Percentiles rank a stretch among this genome's conserved stretches.
phyloP scores from a whole-genome alignment of 1,139 yeast genomes.

The Hemisphaericaspora subhashii region DNA sequence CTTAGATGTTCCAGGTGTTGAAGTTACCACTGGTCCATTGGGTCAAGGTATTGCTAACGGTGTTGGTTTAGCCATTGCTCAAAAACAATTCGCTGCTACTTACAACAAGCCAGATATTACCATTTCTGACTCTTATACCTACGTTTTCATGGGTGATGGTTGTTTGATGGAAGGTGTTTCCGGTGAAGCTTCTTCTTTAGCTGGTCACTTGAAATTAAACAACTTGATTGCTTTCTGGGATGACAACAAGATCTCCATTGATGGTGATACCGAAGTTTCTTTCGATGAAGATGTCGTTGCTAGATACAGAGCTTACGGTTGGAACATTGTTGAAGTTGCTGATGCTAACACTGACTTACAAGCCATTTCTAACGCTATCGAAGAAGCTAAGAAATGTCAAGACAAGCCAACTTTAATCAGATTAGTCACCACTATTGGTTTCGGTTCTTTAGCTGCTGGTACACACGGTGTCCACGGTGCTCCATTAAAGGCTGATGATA shows the following conservation, averaged over 20 bases:
- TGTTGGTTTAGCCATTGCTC: conserved; percentile 96
- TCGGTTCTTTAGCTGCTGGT: conserved; percentile 84
- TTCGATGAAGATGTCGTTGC: conserved; percentile 91
- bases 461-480: conserved; percentile 96
- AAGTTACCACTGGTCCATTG: conserved; percentile 98
- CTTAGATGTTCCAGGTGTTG: conserved; percentile 79
- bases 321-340: conserved; percentile 80
- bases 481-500: conserved; percentile 93
- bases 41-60: conserved; percentile 99
- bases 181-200: conserved; percentile 90
- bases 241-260: conserved; percentile 96
- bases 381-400: conserved; percentile 59
- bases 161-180: conserved; percentile 99
- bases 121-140: conserved; percentile 74
- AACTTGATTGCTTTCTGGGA: conserved; percentile 96
- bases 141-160: conserved; percentile 91
- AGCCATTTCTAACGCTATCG: conserved; percentile 73
- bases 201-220: conserved; percentile 94
- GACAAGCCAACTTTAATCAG: conserved; percentile 92
- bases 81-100: conserved; percentile 86
- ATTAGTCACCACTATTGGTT: conserved; percentile 91
- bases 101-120: conserved; percentile 86
- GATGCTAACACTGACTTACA: conserved; percentile 81
- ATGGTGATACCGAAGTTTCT: conserved; percentile 87
- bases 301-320: conserved; percentile 91